Percentiles rank a stretch among this genome's conserved stretches.
phyloP scores from a whole-genome alignment of 2,329 filamentous ascomycete species.

The Fusarium penzigii region DNA sequence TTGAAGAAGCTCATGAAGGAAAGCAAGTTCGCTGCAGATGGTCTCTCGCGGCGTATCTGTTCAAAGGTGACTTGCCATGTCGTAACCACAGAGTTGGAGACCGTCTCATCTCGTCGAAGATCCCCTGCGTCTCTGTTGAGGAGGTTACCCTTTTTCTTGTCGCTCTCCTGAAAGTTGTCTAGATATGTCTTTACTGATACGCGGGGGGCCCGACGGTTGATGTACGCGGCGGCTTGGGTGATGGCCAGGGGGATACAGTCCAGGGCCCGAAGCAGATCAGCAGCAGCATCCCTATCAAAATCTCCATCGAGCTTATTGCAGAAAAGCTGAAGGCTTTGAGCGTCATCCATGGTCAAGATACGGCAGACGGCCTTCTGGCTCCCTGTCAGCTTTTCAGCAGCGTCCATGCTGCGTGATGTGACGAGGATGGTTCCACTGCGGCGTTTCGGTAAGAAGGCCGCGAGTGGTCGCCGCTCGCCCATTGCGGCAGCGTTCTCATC shows the following conservation, averaged over 20 bases:
- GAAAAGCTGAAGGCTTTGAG: conserved; percentile 14
- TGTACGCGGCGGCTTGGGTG: conserved; percentile 32
- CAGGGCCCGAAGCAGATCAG: conserved; percentile 18
- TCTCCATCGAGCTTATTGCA: conserved; percentile 9
- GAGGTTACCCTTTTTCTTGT: conserved; percentile 27
- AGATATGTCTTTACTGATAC: conserved; percentile 34
- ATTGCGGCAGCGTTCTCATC: not conserved
- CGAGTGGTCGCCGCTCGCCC: conserved; percentile 1
- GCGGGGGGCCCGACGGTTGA: conserved; percentile 19
- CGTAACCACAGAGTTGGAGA: conserved; percentile 8
- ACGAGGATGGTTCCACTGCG: conserved; percentile 17
- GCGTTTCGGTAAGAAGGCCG: conserved; percentile 15
- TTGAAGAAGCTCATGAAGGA: conserved; percentile 20
- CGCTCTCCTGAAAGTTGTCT: conserved; percentile 28
- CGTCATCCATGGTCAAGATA: conserved; percentile 12
- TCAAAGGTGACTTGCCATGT: conserved; percentile 17
- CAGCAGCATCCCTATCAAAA: not conserved
- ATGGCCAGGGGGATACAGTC: conserved; percentile 35
- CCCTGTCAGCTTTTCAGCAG: conserved; percentile 13
- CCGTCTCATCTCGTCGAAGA: conserved; percentile 13
- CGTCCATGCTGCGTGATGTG: conserved; percentile 15
- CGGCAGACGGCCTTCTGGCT: conserved; percentile 5
- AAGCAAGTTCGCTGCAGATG: conserved; percentile 3
- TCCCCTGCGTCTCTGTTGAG: conserved; percentile 26
- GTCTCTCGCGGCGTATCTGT: conserved; percentile 2